phyloP scores from a whole-genome alignment of 371 early-diverging fungal species.

The Saksenaea oblongispora region DNA sequence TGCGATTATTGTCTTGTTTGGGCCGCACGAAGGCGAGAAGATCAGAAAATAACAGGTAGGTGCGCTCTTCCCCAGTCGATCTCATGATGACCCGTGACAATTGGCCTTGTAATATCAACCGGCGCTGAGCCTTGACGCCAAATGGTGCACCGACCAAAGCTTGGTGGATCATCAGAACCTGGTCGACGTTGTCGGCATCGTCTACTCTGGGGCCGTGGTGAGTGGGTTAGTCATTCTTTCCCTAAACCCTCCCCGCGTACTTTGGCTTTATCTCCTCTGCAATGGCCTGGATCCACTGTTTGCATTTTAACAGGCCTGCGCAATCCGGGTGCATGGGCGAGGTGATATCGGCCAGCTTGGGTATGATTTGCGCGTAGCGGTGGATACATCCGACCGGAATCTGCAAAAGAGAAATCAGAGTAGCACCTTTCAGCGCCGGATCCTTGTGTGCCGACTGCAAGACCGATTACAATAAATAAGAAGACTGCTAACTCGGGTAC shows the following conservation, averaged over 20 bases:
- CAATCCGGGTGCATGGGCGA: conserved; percentile 45
- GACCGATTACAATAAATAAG: conserved; percentile 1
- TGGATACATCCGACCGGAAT: conserved; percentile 38
- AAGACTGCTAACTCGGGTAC: background rate
- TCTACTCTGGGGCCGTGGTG: conserved; percentile 18
- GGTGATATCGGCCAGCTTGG: conserved; percentile 31
- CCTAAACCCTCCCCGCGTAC: conserved; percentile 19
- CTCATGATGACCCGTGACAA: conserved; percentile 28
- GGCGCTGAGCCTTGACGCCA: conserved; percentile 38
- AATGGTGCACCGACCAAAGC: conserved; percentile 37
- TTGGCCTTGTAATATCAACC: conserved; percentile 36
- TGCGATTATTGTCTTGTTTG: conserved; percentile 24
- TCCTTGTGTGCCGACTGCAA: conserved; percentile 25
- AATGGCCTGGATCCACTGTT: conserved; percentile 28
- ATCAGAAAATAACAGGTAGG: conserved; percentile 44
- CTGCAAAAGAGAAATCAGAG: conserved; percentile 38
- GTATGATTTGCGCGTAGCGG: conserved; percentile 37
- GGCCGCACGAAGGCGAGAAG: conserved; percentile 36
- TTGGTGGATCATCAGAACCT: conserved; percentile 46
- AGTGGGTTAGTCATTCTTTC: conserved; percentile 8
- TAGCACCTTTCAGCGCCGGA: conserved; percentile 23
- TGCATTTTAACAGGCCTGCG: conserved; percentile 27
- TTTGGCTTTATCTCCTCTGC: conserved; percentile 27
- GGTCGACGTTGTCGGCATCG: conserved; percentile 45
- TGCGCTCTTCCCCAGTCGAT: conserved; percentile 33